These are phyloP conservation scores for Phytophthora capsici DNA, from an alignment of 352 stramenopile genomes.

Conservation along the genomic window DNA sequence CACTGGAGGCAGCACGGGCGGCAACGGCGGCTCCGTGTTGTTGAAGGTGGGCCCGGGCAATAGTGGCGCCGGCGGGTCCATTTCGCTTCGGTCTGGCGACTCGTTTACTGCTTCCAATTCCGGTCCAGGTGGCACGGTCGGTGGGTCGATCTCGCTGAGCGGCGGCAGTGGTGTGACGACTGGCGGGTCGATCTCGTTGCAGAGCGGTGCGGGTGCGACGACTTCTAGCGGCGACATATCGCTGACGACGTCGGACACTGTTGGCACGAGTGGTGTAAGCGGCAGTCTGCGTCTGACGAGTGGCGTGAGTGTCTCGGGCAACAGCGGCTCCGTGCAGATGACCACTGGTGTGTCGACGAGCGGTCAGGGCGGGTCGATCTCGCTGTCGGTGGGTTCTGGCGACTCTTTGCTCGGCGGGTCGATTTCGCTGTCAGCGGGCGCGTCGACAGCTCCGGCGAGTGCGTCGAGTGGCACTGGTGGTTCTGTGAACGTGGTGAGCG, in stretches of 20 bases:
- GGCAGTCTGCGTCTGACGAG: conserved; percentile 23
- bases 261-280: conserved; percentile 20
- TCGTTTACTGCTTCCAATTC: background rate
- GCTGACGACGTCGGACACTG: conserved; percentile 25
- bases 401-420: conserved; percentile 19
- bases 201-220: conserved; percentile 14
- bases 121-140: background rate
- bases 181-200: conserved; percentile 29
- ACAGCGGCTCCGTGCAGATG: conserved; percentile 19
- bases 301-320: conserved; percentile 21
- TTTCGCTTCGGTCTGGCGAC: conserved; percentile 19
- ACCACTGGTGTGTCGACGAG: conserved; percentile 12
- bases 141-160: conserved; percentile 11
- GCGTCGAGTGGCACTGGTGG: conserved; percentile 3
- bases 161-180: conserved; percentile 19
- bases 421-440: conserved; percentile 9
- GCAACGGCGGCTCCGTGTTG: conserved; percentile 32
- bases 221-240: conserved; percentile 28
- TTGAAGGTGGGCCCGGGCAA: conserved; percentile 19
- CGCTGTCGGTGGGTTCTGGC: conserved; percentile 14
- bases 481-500: conserved; percentile 24
- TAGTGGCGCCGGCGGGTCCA: conserved; percentile 23
- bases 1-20: conserved; percentile 17
- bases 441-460: background rate
- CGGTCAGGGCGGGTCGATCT: conserved; percentile 20